Base-by-base conservation (phyloP, 2,329 filamentous ascomycete species). In the Xylariaceae sp. region DNA sequence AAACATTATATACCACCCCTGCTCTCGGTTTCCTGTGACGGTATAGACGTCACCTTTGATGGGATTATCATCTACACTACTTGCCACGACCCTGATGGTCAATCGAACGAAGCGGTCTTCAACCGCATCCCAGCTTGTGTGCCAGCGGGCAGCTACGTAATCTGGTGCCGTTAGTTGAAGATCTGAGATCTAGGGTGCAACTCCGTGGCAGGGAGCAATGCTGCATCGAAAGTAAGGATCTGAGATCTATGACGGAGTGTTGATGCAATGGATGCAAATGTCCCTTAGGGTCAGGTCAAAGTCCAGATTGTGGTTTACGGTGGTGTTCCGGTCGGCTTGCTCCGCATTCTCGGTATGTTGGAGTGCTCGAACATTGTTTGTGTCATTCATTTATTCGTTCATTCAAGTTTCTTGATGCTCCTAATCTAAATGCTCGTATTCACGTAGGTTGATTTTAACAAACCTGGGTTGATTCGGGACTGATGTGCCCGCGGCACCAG, bases 241-340 rank as follows among this genome's bases (percentile, higher is more conserved):
- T 37, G 45, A 52, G 51, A 30, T 50, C 31, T n/a, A 55, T 50
- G 56, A 55, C 42, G 29, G 34, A 41, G 31, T 50, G 29, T 27
- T 58, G 52, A 55, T 53, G 56, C 32, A 54, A 57, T 53, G 3
- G 27, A 9, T 27, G 54, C 19, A 19, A 19, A 19, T n/a, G 8
- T 37, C 35, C 8, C 8, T 11, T 11, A 37, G 5, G 35, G 35
- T 19, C 19, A 19, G 35, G 35, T 11, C 8, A 37, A 37, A 19
- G 19, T 19, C 35, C 8, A 11, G 5, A 37, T n/a, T 37, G 4
- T 37, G 35, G 8, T 3, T 3, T 37, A 7, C 8, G 35, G 35
- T 37, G 19, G 19, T 19, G 19, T 19, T 19, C 19, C 19, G 19
- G 19, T 19, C 19, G 19, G 19, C 19, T 19, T 19, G 19, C 19